Conservation (phyloP, 176 grass and related monocot species). For the Rhynchospora breviuscula region DNA sequence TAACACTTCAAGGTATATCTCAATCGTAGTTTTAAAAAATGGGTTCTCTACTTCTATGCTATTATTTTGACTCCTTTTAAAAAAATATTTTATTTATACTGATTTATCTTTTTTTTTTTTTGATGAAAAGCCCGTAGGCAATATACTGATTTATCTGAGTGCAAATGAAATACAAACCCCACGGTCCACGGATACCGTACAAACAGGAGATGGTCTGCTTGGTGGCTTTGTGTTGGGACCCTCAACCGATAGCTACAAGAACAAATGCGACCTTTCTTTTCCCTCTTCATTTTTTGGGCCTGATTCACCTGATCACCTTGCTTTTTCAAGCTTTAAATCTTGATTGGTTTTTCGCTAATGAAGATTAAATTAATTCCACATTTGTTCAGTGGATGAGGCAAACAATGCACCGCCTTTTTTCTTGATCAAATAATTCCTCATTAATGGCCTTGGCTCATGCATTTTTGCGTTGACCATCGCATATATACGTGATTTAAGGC, state of each 20-base stretch:
- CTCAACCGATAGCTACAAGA: not conserved
- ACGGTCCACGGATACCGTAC: not conserved
- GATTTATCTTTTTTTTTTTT: no score
- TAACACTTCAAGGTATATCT: no score
- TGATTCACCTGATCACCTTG: not conserved
- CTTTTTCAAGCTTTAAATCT: not conserved
- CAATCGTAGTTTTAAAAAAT: no score
- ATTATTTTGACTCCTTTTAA: no score
- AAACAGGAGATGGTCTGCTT: not conserved
- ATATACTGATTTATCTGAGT: not conserved
- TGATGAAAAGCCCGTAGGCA: no score
- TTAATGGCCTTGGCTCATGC: not conserved
- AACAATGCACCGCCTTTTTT: not conserved
- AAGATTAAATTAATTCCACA: not conserved
- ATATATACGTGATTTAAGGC: not conserved
- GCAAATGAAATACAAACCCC: not conserved
- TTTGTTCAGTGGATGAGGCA: not conserved
- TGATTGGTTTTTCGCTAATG: not conserved
- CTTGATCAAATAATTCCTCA: not conserved
- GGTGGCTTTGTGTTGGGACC: conserved; percentile 1
- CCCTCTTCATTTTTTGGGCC: not conserved
- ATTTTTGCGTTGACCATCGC: not conserved
- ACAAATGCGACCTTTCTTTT: not conserved
- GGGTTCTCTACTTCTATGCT: no score
- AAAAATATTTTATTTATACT: no score